These are phyloP conservation scores for Silene latifolia DNA, from an alignment of 148 eudicot species.

Conservation along the genomic window DNA sequence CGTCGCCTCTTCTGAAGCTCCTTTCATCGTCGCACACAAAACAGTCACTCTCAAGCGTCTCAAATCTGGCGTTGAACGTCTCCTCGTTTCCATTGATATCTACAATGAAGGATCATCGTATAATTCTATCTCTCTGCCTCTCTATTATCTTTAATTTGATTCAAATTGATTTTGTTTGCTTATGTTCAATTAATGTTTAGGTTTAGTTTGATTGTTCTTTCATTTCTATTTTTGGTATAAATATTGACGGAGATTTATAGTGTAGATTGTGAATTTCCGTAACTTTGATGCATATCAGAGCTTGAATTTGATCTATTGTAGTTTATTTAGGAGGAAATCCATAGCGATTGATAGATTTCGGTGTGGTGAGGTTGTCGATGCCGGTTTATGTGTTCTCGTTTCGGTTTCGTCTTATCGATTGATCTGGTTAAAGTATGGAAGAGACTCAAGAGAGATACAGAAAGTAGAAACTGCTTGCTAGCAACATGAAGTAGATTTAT, in stretches of 20 bases:
- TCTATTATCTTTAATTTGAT: not conserved
- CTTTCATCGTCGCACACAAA: constrained; percentile 88
- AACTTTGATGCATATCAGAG: not conserved
- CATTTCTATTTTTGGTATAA: not conserved
- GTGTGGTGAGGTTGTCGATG: not conserved
- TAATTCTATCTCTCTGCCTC: not conserved
- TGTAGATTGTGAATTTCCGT: not conserved
- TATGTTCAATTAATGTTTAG: not conserved
- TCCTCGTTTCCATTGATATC: constrained; percentile 72
- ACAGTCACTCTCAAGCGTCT: constrained; percentile 65
- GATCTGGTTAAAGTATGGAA: not conserved
- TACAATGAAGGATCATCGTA: constrained; percentile 91
- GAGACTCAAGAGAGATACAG: not conserved
- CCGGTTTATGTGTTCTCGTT: not conserved
- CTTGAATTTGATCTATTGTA: not conserved
- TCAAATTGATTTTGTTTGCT: not conserved
- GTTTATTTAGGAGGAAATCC: not conserved
- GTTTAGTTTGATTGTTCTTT: not conserved
- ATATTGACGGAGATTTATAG: not conserved
- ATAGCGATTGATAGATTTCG: not conserved
- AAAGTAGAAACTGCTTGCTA: not conserved
- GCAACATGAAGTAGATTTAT: not conserved
- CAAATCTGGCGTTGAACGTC: constrained; percentile 73
- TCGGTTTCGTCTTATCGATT: not conserved
- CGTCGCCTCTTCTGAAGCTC: constrained; percentile 50